Evolutionary conservation across 1,139 yeast species (phyloP).

Genomic region (Saccharomyces hybrid): DNA sequence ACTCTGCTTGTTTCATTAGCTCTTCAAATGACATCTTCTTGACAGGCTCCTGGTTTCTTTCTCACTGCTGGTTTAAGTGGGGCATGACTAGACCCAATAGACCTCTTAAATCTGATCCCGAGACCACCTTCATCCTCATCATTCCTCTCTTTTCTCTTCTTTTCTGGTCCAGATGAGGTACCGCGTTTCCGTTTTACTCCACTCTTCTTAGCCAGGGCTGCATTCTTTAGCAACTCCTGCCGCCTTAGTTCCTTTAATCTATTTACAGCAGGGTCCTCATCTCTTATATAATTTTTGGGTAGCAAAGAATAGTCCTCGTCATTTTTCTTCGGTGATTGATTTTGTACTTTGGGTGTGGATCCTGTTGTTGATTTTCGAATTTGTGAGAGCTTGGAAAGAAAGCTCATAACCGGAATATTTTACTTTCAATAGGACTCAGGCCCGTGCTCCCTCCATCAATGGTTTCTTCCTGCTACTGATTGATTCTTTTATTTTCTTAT

Average conservation of each 20-base stretch:
- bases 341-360: not conserved
- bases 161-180: constrained; percentile 8
- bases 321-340: not conserved
- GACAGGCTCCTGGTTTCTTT: constrained; percentile 21
- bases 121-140: constrained; percentile 12
- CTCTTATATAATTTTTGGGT: constrained; percentile 28
- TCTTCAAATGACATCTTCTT: constrained; percentile 58
- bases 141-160: constrained; percentile 10
- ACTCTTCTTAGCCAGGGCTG: constrained; percentile 11
- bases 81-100: constrained; percentile 9
- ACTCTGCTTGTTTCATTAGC: constrained; percentile 64
- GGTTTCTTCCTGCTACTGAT: not conserved
- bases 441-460: not conserved
- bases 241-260: constrained; percentile 59
- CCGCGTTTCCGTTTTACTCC: constrained; percentile 8
- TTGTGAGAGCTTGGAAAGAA: constrained; percentile 13
- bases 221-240: constrained; percentile 41
- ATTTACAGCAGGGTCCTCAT: constrained; percentile 40
- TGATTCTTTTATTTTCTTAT: not conserved
- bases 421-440: not conserved
- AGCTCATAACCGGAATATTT: constrained; percentile 9
- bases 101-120: constrained; percentile 18
- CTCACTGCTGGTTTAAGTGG: constrained; percentile 7
- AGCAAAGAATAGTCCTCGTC: constrained; percentile 15
- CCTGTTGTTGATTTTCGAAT: constrained; percentile 11